phyloP scores from a whole-genome alignment of 2,329 filamentous ascomycete genomes.

The Penicillium sumatraense region DNA sequence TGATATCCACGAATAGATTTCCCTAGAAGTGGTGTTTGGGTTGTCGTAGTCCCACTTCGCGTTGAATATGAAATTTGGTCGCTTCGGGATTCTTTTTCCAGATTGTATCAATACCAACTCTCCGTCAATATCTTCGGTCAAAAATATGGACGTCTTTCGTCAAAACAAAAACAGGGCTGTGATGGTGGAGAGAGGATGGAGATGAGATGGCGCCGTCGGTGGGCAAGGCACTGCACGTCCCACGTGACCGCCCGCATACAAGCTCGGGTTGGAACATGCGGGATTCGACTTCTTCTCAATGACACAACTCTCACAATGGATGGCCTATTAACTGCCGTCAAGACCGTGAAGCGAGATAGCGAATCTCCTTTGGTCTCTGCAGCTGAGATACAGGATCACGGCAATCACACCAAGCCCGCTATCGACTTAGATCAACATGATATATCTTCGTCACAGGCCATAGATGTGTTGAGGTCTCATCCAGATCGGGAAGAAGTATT shows the following conservation, averaged over 20 bases:
- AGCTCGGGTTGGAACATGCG: constrained; percentile 21
- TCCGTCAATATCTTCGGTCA: not conserved
- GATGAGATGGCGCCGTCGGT: constrained; percentile 19
- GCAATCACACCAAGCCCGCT: constrained; percentile 13
- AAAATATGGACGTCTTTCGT: not conserved
- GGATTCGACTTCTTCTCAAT: constrained; percentile 23
- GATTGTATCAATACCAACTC: not conserved
- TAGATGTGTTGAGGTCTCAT: constrained; percentile 46
- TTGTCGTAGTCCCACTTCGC: not conserved
- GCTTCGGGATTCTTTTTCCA: not conserved
- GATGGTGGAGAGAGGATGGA: constrained; percentile 17
- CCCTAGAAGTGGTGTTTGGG: not conserved
- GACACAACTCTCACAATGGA: constrained; percentile 37
- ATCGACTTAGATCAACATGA: constrained; percentile 20
- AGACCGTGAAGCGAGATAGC: constrained; percentile 36
- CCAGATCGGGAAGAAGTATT: constrained; percentile 42
- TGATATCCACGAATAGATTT: not conserved
- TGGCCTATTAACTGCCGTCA: constrained; percentile 44
- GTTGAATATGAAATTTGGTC: not conserved
- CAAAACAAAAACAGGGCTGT: not conserved
- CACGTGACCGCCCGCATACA: constrained; percentile 36
- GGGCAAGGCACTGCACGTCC: constrained; percentile 9
- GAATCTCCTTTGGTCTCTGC: constrained; percentile 22
- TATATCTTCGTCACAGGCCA: constrained; percentile 35
- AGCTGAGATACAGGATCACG: constrained; percentile 10